Evolutionary conservation across 2,329 filamentous ascomycete genomes (phyloP).

Genomic region (Sclerotinia nivalis): DNA sequence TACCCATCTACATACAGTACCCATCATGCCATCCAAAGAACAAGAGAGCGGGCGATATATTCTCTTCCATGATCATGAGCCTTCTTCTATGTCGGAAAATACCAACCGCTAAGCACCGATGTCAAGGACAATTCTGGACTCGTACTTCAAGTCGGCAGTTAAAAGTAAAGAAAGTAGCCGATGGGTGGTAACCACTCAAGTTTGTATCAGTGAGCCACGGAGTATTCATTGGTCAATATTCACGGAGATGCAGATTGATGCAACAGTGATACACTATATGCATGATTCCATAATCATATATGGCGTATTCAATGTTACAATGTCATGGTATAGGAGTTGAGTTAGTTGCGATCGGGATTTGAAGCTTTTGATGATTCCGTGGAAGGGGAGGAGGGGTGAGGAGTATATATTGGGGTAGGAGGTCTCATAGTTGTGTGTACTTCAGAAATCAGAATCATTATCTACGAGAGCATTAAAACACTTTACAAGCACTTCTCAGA

Average conservation of each 20-base stretch:
- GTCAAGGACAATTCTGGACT: not conserved
- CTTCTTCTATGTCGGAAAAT: not conserved
- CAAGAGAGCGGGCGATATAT: not conserved
- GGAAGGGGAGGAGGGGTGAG: not conserved
- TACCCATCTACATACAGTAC: not conserved
- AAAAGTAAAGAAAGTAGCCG: not conserved
- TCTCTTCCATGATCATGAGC: not conserved
- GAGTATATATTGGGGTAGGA: not conserved
- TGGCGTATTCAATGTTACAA: not conserved
- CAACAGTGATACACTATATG: not conserved
- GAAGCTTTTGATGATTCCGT: constrained; percentile 15
- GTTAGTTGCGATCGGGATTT: not conserved
- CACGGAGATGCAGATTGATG: not conserved
- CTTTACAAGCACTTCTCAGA: not conserved
- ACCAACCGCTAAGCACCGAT: constrained; percentile 3
- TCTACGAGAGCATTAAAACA: not conserved
- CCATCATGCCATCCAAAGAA: not conserved
- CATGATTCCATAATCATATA: not conserved
- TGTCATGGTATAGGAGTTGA: not conserved
- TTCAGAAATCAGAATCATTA: not conserved
- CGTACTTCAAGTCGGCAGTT: not conserved
- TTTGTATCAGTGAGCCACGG: constrained; percentile 1
- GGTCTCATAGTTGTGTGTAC: not conserved
- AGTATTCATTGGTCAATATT: not conserved
- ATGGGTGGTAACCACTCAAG: constrained; percentile 9